Percentiles rank a stretch among this genome's conserved stretches.
Evolutionary conservation across 192 early-diverging fungal species (phyloP).

Genomic region (Entomortierella lignicola): DNA sequence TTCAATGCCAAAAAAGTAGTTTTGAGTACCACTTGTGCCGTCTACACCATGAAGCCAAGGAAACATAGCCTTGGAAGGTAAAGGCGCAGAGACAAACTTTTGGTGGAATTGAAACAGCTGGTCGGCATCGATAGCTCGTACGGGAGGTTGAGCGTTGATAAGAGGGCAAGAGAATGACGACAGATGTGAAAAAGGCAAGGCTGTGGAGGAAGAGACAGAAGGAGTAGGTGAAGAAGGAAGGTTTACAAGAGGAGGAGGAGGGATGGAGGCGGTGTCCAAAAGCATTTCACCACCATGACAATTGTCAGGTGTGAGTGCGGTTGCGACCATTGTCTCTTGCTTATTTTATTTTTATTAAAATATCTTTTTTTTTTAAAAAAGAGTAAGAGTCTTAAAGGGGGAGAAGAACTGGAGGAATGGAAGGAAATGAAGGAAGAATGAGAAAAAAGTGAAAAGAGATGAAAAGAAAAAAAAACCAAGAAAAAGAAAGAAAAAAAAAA

Average conservation of each 20-base stretch:
- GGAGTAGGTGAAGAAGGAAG: background rate
- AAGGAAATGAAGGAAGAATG: background rate
- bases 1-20: conserved; percentile 65
- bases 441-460: background rate
- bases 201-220: background rate
- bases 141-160: conserved; percentile 27
- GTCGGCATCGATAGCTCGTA: conserved; percentile 55
- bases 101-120: conserved; percentile 56
- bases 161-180: conserved; percentile 27
- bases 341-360: conserved; percentile 5
- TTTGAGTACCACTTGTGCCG: conserved; percentile 58
- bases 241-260: background rate
- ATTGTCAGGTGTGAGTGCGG: conserved; percentile 14
- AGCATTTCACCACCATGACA: background rate
- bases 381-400: background rate
- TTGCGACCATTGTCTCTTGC: conserved; percentile 26
- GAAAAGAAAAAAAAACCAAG: background rate
- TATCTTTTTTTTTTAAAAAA: background rate
- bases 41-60: conserved; percentile 73
- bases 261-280: background rate
- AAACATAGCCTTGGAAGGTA: conserved; percentile 66
- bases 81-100: conserved; percentile 54
- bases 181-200: background rate
- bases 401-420: background rate
- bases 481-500: background rate